phyloP scores from a whole-genome alignment of 305 asterid genomes.

The Fraxinus ornus region DNA sequence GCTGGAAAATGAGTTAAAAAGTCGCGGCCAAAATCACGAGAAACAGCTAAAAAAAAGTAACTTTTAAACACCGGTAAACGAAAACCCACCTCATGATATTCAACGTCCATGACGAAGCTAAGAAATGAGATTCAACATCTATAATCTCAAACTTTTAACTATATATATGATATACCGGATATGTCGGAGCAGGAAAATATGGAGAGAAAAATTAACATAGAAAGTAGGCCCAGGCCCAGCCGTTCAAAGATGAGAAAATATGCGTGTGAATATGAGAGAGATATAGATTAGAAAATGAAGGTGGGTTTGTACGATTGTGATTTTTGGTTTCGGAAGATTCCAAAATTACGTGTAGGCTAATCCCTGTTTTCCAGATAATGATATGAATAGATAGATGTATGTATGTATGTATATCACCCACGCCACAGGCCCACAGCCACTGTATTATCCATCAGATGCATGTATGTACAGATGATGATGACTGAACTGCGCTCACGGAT shows the following conservation, averaged over 20 bases:
- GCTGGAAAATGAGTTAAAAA: background rate
- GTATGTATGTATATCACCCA: background rate
- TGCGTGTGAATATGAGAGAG: background rate
- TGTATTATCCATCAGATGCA: background rate
- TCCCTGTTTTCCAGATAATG: background rate
- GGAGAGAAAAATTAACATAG: background rate
- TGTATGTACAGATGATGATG: background rate
- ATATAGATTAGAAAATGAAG: background rate
- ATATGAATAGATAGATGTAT: background rate
- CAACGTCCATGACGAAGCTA: background rate
- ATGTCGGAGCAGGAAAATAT: background rate
- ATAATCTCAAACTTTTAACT: background rate
- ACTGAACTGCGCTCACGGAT: background rate
- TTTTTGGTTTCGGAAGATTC: background rate
- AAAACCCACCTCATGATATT: background rate
- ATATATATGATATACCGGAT: background rate
- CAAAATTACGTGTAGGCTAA: background rate
- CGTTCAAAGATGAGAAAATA: too few relatives aligned
- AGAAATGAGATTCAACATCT: background rate
- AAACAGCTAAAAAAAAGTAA: too few relatives aligned
- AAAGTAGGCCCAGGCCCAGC: background rate
- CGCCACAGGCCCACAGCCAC: background rate
- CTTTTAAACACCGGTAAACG: background rate
- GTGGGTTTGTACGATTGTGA: background rate
- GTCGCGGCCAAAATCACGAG: too few relatives aligned